Conservation (phyloP, 306 rosid species). For the Trifolium subterraneum region DNA sequence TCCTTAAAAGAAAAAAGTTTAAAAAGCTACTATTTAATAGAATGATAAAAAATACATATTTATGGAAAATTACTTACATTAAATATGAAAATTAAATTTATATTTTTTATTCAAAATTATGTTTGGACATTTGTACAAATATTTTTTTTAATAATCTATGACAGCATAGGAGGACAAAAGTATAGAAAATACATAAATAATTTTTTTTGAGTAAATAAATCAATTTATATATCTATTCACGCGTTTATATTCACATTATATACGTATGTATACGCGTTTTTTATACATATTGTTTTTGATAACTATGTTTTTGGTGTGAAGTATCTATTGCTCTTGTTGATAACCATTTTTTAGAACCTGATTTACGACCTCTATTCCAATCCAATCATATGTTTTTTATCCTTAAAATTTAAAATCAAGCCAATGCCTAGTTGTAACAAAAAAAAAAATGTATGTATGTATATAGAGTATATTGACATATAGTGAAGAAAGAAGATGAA, state of each 20-base stretch:
- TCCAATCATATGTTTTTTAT: neutral
- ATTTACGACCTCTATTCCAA: no score
- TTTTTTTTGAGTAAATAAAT: no score
- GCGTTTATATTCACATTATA: neutral
- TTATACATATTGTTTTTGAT: no score
- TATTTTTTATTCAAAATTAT: neutral
- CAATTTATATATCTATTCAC: neutral
- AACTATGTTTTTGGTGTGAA: neutral
- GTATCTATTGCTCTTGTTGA: no score
- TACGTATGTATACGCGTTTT: neutral
- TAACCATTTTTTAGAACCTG: no score
- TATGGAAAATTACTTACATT: neutral
- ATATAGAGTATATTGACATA: no score
- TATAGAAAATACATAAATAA: neutral
- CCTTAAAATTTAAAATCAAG: neutral
- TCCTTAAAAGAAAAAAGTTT: neutral
- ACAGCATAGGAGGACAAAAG: neutral
- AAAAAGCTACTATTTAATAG: neutral
- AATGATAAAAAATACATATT: neutral
- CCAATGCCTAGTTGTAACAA: no score
- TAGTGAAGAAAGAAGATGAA: conserved; percentile 32
- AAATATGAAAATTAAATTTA: neutral
- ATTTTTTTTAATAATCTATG: neutral
- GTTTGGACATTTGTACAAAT: no score
- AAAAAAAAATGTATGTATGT: no score